These are phyloP conservation scores for Colletotrichum truncatum DNA, from an alignment of 2,329 filamentous ascomycete genomes.

Conservation along the genomic window DNA sequence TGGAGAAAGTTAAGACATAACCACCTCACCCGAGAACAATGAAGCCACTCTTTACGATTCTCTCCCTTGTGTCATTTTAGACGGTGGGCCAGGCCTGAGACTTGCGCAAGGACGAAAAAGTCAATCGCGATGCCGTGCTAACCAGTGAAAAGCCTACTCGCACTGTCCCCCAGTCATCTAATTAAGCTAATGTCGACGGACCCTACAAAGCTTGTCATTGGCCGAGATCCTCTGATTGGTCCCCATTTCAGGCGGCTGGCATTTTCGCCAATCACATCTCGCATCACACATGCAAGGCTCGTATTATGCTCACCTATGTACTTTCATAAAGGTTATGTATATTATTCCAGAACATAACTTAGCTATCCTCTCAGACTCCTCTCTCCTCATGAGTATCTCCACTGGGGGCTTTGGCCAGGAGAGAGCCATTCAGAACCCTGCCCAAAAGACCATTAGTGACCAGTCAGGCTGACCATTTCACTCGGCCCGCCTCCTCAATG, in stretches of 20 bases:
- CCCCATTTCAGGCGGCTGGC: not conserved
- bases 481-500: conserved; percentile 1
- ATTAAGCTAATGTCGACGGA: conserved; percentile 28
- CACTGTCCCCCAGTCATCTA: conserved; percentile 7
- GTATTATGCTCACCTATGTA: not conserved
- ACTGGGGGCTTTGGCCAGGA: not conserved
- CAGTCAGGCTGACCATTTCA: not conserved
- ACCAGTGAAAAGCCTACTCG: conserved; percentile 8
- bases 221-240: conserved; percentile 8
- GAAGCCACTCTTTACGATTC: not conserved
- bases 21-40: not conserved
- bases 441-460: not conserved
- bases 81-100: not conserved
- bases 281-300: not conserved
- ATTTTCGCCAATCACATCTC: conserved; percentile 12
- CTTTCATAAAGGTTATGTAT: conserved; percentile 9
- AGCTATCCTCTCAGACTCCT: not conserved
- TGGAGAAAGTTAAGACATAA: not conserved
- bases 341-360: not conserved
- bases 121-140: conserved; percentile 13
- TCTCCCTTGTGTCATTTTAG: not conserved
- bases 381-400: not conserved
- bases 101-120: not conserved
- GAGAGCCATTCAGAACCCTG: not conserved
- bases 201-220: conserved; percentile 29